Base-by-base conservation (phyloP, 2,329 filamentous ascomycete species). In the Diaporthe batatas region DNA sequence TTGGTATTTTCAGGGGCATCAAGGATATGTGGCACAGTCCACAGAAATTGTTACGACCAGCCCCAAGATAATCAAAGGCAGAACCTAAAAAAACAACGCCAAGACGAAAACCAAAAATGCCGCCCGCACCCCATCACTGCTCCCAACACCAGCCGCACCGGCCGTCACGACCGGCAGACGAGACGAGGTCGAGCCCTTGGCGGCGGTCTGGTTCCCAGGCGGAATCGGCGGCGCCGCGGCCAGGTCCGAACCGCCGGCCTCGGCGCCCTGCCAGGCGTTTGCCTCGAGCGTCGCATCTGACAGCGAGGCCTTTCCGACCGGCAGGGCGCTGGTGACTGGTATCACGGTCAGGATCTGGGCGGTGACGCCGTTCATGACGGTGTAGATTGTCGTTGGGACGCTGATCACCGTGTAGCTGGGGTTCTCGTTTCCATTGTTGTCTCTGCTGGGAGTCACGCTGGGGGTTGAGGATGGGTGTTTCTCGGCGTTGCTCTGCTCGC, bases 101-200 rank as follows among this genome's bases (percentile, higher is more conserved):
- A 0, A 49, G 18, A 32, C 44, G 16, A 65, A 34, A 5, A 51
- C 21, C 0, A 65, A 2, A 36, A 34, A 65, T 1, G 59, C 59
- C 0, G 6, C 1, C 21, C 11, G 25, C 11, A 36, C 42, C 6
- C 59, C 59, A 11, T 34, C 29, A 8, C 59, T 18, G 1, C 59
- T 29, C 2, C 3, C 42, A 0, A 65, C 11, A 6, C 42, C 59
- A 65, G 25, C 25, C 2, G 21, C 59, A 1, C 59, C 59, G 5
- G 59, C 59, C 10, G 59, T 65, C 11, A 65, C 42, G 21, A 51
- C 59, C 6, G 59, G 6, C 6, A 29, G 59, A 11, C 59, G 42
- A 3, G 59, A 16, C 21, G 59, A 65, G 18, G 29, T 10, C 59
- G 59, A 49, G 21, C 11, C 25, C 10, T 21, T 51, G 42, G 8